A percentile compares a stretch with the other conserved stretches of the same genome.
Evolutionary conservation across 345 rosid species (phyloP).

Genomic region (Raphanus raphanistrum): DNA sequence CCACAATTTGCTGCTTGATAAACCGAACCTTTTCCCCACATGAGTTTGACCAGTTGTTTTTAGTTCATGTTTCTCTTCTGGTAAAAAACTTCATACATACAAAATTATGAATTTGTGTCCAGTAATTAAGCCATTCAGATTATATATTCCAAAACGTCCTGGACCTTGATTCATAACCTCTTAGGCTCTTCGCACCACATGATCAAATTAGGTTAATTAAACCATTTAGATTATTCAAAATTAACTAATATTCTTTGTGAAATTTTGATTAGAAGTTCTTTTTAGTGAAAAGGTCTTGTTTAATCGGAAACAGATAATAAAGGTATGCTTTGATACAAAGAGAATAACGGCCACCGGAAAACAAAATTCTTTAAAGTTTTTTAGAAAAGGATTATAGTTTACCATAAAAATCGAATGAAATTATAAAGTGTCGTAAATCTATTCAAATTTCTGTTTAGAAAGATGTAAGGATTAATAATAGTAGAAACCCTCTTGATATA

Average conservation of each 20-base stretch:
- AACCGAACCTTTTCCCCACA: conserved; percentile 26
- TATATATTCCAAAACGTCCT: neutral
- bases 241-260: neutral
- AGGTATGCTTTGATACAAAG: neutral
- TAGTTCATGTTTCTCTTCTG: neutral
- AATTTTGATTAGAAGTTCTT: neutral
- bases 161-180: neutral
- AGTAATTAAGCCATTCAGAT: neutral
- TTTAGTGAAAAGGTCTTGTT: neutral
- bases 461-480: conserved; percentile 18
- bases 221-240: neutral
- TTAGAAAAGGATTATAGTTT: neutral
- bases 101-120: neutral
- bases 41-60: conserved; percentile 23
- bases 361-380: too few relatives aligned
- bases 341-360: neutral
- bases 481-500: neutral
- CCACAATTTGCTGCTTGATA: conserved; percentile 17
- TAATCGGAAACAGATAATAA: neutral
- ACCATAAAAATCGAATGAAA: neutral
- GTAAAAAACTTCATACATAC: neutral
- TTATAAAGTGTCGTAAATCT: neutral
- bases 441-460: conserved; percentile 12
- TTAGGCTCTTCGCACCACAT: neutral
- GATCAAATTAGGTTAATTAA: neutral